Evolutionary conservation across 2,329 filamentous ascomycete genomes (phyloP), one percentile per base, ranked within the genome.

Genomic region (Scorias spongiosa): DNA sequence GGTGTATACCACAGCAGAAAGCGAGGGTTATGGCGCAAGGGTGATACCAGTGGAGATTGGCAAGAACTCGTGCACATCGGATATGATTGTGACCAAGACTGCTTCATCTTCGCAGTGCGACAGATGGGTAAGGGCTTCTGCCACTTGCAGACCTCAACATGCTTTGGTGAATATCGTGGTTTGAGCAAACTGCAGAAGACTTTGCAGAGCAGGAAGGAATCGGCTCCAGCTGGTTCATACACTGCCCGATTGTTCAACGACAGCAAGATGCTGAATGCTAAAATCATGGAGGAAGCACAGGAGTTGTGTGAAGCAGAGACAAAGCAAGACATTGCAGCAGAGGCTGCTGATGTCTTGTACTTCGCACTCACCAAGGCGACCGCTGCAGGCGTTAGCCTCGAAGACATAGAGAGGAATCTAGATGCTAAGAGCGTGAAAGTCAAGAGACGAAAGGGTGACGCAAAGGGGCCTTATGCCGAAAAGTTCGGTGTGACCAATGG

Each of bases 251-350:
- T 98, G 1, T 98, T 96, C 70, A 88, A 81, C 14, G 91, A 98
- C 50, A 77, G 85, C 54, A 88, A 93, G 62, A 74, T 98, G 44
- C 67, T 95, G 43, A 75, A 84, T 38, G 91, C 91, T 2, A 98
- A 98, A 72, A 95, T 98, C 44, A 93, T 96, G 79, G 91, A 98
- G 64, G 91, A 98, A 63, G 91, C 91, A 0, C 84, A 93, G 57
- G 91, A 98, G 66, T 73, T 98, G 37, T 95, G 89, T 58, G 79
- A 91, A 50, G 89, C 91, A 12, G 79, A 78, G 51, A 80, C 78
- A 0, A 82, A 84, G 48, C 74, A 88, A 49, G 84, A 96, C 11
- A 76, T 94, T 49, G 86, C 91, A 2, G 93, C 93, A 50, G 91
- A 98, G 64, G 87, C 91, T 8, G 91, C 91, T 0, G 91, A 98